Evolutionary conservation across 352 stramenopile genomes (phyloP), one percentile per base, ranked within the genome.

Genomic region (Globisporangium okanoganense): DNA sequence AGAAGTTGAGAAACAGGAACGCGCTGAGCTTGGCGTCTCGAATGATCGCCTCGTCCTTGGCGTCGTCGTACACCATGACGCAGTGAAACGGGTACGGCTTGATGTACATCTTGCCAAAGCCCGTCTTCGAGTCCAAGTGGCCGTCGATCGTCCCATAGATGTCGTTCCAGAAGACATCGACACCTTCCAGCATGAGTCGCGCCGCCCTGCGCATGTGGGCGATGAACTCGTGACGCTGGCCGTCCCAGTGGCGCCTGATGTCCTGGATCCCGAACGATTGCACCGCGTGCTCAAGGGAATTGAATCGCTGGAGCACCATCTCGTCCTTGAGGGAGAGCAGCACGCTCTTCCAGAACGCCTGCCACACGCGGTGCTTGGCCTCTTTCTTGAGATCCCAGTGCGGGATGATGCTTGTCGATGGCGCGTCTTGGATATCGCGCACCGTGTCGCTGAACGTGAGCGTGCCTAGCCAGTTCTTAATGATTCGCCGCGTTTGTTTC

Each of bases 51-150:
- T 82, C 66, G 24, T 82, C 72, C 16, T 72, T 76, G n/a, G 64
- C 49, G 38, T 87, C 75, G 44, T 83, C 72, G 44, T 83, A 83
- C 7, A 79, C 67, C 27, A 86, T 45, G 16, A 82, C 67, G 52
- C 72, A 82, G 41, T 81, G 65, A 45, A 83, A 83, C n/a, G 76
- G 76, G 56, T 83, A 83, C 14, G 73, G 65, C 0, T 58, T 24
- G 29, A 83, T 62, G 51, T 76, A 79, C 73, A 82, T 76, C 60
- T 82, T 82, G 0, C 70, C 75, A 62, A 84, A 84, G 62, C 54
- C 72, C 1, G 66, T 76, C 31, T 71, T 51, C 0, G 72, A 80
- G 50, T 81, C 71, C 0, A 77, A 56, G 25, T 66, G 56, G 14
- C 76, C 70, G 44, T 86, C 70, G 2, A 65, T 60, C 48, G 67